These are phyloP conservation scores for Talaromyces sp. DNA, from an alignment of 2,329 filamentous ascomycete genomes.

Conservation along the genomic window DNA sequence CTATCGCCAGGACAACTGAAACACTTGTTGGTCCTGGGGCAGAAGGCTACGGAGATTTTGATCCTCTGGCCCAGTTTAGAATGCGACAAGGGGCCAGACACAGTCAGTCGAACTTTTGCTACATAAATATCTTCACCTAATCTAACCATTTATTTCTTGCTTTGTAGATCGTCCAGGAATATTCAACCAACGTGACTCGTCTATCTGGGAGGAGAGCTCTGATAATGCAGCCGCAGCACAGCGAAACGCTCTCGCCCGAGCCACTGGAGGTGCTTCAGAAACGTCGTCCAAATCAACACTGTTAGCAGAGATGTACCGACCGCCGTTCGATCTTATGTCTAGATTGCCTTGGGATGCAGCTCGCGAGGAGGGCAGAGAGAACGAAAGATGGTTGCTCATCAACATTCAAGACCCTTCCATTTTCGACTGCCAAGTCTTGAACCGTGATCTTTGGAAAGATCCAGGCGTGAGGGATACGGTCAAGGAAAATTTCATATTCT, in stretches of 20 bases:
- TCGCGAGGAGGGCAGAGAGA: slow-evolving; percentile 77
- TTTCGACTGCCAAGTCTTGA: slow-evolving; percentile 91
- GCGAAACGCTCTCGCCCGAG: slow-evolving; percentile 54
- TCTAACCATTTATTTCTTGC: neutral
- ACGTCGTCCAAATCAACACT: slow-evolving; percentile 67
- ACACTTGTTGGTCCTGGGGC: slow-evolving; percentile 74
- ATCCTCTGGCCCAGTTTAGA: slow-evolving; percentile 59
- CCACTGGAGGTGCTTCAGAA: slow-evolving; percentile 64
- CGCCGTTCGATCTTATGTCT: slow-evolving; percentile 85
- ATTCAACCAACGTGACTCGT: slow-evolving; percentile 62
- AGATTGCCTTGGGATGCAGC: slow-evolving; percentile 78
- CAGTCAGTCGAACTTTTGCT: slow-evolving; percentile 27
- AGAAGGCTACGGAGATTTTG: slow-evolving; percentile 50
- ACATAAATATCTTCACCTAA: neutral
- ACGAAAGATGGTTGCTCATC: slow-evolving; percentile 90
- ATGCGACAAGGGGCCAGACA: slow-evolving; percentile 34
- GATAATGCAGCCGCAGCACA: slow-evolving; percentile 37
- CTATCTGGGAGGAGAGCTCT: slow-evolving; percentile 57
- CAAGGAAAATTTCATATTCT: slow-evolving; percentile 88
- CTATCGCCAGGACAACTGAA: slow-evolving; percentile 87
- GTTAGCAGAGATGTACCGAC: slow-evolving; percentile 87
- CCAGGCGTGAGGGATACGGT: slow-evolving; percentile 72
- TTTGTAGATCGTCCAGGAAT: slow-evolving; percentile 54
- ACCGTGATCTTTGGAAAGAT: slow-evolving; percentile 96
- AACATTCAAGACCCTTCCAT: slow-evolving; percentile 92